These are phyloP conservation scores for Pestalotiopsis sp. DNA, from an alignment of 2,329 filamentous ascomycete genomes.

Conservation along the genomic window DNA sequence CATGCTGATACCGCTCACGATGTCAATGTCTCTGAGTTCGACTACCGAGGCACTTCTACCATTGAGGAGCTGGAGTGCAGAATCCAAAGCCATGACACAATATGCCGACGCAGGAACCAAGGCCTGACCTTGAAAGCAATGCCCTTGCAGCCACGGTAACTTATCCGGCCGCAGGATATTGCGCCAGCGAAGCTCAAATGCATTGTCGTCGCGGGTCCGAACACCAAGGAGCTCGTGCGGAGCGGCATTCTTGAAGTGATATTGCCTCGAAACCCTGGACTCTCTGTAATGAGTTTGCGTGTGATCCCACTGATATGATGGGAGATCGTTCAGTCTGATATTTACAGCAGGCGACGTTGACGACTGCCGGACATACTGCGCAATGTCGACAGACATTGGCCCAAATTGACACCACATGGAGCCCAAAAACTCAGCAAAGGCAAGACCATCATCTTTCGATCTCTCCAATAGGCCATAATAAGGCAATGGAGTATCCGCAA, in stretches of 20 bases:
- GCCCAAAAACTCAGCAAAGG: conserved; percentile 29
- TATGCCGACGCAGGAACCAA: conserved; percentile 51
- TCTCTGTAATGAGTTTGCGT: conserved; percentile 44
- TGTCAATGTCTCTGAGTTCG: conserved; percentile 29
- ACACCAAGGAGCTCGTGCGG: conserved; percentile 42
- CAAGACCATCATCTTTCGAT: conserved; percentile 22
- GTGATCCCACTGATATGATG: conserved; percentile 53
- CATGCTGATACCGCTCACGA: conserved; percentile 28
- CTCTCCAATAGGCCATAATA: conserved; percentile 26
- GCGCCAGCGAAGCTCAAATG: conserved; percentile 39
- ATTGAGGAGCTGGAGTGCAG: conserved; percentile 32
- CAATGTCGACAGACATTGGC: conserved; percentile 16
- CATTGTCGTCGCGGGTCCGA: conserved; percentile 38
- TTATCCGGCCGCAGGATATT: conserved; percentile 40
- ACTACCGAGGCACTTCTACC: conserved; percentile 25
- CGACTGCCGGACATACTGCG: conserved; percentile 26
- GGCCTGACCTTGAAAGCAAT: conserved; percentile 45
- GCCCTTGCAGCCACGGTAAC: conserved; percentile 42
- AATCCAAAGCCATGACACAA: conserved; percentile 49
- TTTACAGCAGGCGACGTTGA: conserved; percentile 1
- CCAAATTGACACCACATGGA: conserved; percentile 29
- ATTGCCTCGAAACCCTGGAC: conserved; percentile 44
- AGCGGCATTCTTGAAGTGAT: conserved; percentile 29
- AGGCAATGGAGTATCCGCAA: conserved; percentile 19
- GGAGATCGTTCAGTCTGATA: conserved; percentile 31